These are phyloP conservation scores for Colletotrichum coccodes DNA, from an alignment of 2,329 filamentous ascomycete genomes.

Conservation along the genomic window DNA sequence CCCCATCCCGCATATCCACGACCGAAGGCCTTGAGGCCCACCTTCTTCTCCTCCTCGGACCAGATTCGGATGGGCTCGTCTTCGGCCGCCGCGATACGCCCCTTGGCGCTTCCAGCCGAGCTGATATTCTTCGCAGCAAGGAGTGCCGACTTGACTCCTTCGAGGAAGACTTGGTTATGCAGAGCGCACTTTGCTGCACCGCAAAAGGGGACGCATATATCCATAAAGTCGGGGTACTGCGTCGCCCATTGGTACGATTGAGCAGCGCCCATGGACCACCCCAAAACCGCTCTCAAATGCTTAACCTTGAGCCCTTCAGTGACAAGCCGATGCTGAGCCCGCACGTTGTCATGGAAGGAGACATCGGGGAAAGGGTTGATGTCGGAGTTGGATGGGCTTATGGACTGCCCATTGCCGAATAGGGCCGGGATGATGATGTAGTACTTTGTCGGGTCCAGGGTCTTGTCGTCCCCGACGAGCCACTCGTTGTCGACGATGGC, in stretches of 20 bases:
- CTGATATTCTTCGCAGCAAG: constrained; percentile 50
- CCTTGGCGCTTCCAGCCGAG: constrained; percentile 58
- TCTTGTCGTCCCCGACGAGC: constrained; percentile 74
- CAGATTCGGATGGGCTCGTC: constrained; percentile 36
- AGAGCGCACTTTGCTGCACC: constrained; percentile 59
- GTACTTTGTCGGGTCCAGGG: constrained; percentile 66
- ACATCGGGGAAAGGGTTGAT: constrained; percentile 53
- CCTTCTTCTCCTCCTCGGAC: constrained; percentile 53
- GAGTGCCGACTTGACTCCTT: constrained; percentile 61
- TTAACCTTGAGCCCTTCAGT: constrained; percentile 52
- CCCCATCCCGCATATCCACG: constrained; percentile 86
- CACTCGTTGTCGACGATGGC: constrained; percentile 78
- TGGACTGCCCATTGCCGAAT: constrained; percentile 63
- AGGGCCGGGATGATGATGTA: constrained; percentile 62
- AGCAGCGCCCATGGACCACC: constrained; percentile 67
- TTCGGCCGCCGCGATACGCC: constrained; percentile 40
- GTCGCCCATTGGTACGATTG: constrained; percentile 63
- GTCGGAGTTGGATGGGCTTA: constrained; percentile 60
- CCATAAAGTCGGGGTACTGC: constrained; percentile 59
- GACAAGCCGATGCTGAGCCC: constrained; percentile 56
- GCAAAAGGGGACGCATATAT: constrained; percentile 58
- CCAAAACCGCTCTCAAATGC: constrained; percentile 57
- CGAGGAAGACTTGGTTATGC: constrained; percentile 66
- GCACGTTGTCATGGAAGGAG: constrained; percentile 62
- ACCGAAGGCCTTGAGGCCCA: constrained; percentile 74